A percentile compares a stretch with the other conserved stretches of the same genome.
phyloP scores from a whole-genome alignment of 2,329 filamentous ascomycete genomes.

The Fusarium brachygibbosum region DNA sequence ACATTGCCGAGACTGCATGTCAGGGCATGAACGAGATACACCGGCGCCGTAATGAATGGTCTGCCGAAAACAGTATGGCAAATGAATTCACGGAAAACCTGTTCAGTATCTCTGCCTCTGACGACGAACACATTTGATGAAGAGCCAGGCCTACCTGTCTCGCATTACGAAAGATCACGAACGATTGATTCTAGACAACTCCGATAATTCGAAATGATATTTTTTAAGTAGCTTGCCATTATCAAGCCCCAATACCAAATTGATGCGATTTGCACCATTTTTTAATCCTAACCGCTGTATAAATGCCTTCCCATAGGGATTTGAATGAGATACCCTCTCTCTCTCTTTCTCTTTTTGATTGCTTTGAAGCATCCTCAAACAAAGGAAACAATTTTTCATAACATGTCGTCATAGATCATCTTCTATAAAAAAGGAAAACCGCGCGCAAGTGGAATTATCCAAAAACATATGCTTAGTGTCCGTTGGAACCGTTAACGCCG shows the following conservation, averaged over 20 bases:
- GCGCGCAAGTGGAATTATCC: conserved; percentile 4
- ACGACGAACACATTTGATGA: conserved; percentile 31
- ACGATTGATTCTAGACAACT: conserved; percentile 10
- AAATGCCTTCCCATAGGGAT: conserved; percentile 29
- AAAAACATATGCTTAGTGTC: conserved; percentile 32
- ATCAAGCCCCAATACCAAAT: conserved; percentile 41
- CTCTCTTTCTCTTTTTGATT: conserved; percentile 31
- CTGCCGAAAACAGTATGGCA: conserved; percentile 49
- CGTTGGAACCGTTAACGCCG: conserved; percentile 48
- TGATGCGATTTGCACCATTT: conserved; percentile 35
- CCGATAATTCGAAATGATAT: conserved; percentile 29
- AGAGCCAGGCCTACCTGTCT: not conserved
- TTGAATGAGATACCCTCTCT: conserved; percentile 18
- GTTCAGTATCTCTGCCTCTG: conserved; percentile 33
- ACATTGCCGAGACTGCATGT: conserved; percentile 60
- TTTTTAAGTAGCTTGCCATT: conserved; percentile 40
- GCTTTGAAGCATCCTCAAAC: conserved; percentile 24
- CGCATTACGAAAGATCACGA: conserved; percentile 10
- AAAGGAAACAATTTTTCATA: conserved; percentile 38
- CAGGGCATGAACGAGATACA: conserved; percentile 61
- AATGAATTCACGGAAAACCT: conserved; percentile 53
- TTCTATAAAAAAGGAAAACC: conserved; percentile 26
- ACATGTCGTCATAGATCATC: conserved; percentile 39
- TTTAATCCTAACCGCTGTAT: conserved; percentile 38
- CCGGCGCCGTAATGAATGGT: conserved; percentile 50